Evolutionary conservation across 176 grass and related monocot species (phyloP).

Genomic region (Carex parvula): DNA sequence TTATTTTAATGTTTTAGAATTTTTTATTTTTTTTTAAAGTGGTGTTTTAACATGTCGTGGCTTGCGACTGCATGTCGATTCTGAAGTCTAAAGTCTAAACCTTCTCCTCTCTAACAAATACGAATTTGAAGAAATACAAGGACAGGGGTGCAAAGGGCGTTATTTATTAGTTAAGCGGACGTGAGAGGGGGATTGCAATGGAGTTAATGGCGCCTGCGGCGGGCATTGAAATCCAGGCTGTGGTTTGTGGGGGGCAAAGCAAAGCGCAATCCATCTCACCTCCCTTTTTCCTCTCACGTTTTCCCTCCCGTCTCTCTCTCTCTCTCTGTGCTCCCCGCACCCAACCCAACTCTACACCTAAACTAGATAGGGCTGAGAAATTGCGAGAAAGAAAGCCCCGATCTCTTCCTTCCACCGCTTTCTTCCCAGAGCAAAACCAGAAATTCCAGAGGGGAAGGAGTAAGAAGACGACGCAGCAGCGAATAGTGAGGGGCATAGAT

Average conservation of each 20-base stretch:
- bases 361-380: neutral
- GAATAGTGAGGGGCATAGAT: neutral
- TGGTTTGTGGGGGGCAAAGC: conserved; percentile 6
- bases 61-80: too few relatives aligned
- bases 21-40: too few relatives aligned
- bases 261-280: conserved; percentile 10
- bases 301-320: neutral
- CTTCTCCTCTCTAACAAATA: neutral
- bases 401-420: neutral
- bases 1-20: neutral
- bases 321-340: neutral
- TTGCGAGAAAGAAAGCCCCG: neutral
- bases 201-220: conserved; percentile 30
- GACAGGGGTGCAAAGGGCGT: neutral
- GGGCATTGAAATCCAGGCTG: conserved; percentile 29
- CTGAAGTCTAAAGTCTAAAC: neutral
- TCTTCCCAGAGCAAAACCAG: neutral
- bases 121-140: neutral
- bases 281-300: conserved; percentile 28
- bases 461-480: neutral
- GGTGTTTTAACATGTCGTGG: too few relatives aligned
- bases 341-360: neutral
- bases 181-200: conserved; percentile 23
- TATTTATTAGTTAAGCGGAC: conserved; percentile 26
- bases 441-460: neutral